These are phyloP conservation scores for Aspergillus costaricaensis DNA, from an alignment of 2,329 filamentous ascomycete species.

Conservation along the genomic window DNA sequence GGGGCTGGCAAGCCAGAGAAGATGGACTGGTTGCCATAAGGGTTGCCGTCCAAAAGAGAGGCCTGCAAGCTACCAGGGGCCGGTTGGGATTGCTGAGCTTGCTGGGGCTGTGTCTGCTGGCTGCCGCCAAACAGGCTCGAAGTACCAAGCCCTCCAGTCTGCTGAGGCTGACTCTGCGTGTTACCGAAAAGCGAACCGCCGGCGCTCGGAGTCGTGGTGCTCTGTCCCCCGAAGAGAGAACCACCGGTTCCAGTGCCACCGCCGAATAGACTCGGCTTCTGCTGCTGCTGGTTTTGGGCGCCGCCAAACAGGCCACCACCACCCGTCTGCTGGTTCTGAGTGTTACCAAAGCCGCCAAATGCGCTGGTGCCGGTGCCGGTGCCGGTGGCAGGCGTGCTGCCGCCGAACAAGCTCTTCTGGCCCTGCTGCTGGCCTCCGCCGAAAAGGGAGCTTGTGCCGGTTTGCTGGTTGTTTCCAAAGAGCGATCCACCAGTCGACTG, in stretches of 20 bases:
- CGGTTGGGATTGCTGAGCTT: constrained; percentile 48
- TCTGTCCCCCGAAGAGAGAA: constrained; percentile 49
- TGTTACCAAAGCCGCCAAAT: constrained; percentile 46
- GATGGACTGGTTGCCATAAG: constrained; percentile 84
- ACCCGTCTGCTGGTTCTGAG: constrained; percentile 45
- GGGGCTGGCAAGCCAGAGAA: constrained; percentile 72
- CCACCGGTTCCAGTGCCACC: constrained; percentile 47
- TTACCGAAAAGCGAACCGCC: constrained; percentile 62
- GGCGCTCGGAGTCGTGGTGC: constrained; percentile 27
- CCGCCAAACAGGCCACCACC: constrained; percentile 47
- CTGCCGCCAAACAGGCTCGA: constrained; percentile 57
- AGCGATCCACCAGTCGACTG: constrained; percentile 40
- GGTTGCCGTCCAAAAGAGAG: constrained; percentile 78
- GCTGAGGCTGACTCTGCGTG: constrained; percentile 39
- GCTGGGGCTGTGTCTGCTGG: constrained; percentile 56
- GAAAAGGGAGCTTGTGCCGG: constrained; percentile 37
- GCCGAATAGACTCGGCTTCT: constrained; percentile 60
- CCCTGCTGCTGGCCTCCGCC: constrained; percentile 37
- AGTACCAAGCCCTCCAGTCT: constrained; percentile 33
- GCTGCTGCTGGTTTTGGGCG: constrained; percentile 53
- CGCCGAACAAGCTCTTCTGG: constrained; percentile 43
- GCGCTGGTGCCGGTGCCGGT: constrained; percentile 27
- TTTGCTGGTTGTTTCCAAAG: constrained; percentile 45
- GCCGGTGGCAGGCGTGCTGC: constrained; percentile 38
- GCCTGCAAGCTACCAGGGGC: constrained; percentile 62